Percentiles rank a stretch among this genome's conserved stretches.
phyloP scores from a whole-genome alignment of 768 basidiomycete species.

The Leccinellum luteum region DNA sequence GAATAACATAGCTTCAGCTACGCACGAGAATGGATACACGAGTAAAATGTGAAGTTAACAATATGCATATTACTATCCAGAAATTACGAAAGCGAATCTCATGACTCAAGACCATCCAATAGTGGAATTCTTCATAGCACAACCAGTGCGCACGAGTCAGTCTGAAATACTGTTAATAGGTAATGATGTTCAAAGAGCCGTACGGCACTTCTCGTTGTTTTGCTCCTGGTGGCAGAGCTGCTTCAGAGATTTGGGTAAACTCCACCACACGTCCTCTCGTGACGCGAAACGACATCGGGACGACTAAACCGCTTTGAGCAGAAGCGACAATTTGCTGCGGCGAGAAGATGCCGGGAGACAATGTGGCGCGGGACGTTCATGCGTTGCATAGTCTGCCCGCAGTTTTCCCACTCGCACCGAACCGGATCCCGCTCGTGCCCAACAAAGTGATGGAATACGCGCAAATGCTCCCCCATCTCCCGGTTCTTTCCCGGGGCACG shows the following conservation, averaged over 20 bases:
- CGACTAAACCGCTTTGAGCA: conserved; percentile 25
- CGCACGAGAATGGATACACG: conserved; percentile 9
- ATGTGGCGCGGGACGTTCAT: conserved; percentile 32
- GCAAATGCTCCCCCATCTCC: conserved; percentile 30
- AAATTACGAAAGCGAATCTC: conserved; percentile 5
- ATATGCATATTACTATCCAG: conserved; percentile 6
- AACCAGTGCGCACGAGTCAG: background rate
- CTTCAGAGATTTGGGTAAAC: background rate
- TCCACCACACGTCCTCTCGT: conserved; percentile 23
- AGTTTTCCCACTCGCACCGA: conserved; percentile 24
- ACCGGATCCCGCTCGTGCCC: conserved; percentile 28
- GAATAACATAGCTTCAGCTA: background rate
- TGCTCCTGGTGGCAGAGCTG: background rate
- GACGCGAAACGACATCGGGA: conserved; percentile 27
- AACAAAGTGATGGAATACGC: conserved; percentile 18
- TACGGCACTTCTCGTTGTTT: background rate
- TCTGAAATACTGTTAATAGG: background rate
- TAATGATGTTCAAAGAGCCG: background rate
- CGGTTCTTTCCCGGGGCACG: conserved; percentile 27
- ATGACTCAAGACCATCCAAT: background rate
- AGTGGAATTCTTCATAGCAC: conserved; percentile 1
- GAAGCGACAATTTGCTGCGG: conserved; percentile 21
- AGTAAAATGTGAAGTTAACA: conserved; percentile 6
- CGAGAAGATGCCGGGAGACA: conserved; percentile 27
- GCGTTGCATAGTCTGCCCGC: conserved; percentile 23